Percentiles rank a stretch among this genome's conserved stretches.
Evolutionary conservation across 2,329 filamentous ascomycete species (phyloP).

Genomic region (Venturia pyrina): DNA sequence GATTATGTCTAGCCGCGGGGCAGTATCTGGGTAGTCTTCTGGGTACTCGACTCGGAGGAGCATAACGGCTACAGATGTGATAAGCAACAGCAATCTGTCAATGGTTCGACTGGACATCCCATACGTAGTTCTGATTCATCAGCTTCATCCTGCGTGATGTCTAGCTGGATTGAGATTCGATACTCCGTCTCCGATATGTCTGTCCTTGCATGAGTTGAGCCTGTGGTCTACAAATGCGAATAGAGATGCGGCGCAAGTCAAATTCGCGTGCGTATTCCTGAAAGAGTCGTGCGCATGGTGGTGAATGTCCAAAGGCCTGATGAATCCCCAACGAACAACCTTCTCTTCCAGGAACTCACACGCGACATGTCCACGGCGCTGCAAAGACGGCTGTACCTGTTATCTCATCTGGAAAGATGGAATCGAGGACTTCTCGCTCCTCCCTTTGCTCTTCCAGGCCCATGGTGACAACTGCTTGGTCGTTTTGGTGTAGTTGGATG

Average conservation of each 20-base stretch:
- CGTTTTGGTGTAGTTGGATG: not conserved
- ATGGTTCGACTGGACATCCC: slow-evolving; percentile 13
- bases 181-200: slow-evolving; percentile 87
- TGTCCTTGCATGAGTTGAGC: slow-evolving; percentile 26
- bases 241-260: not conserved
- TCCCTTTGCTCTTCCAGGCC: slow-evolving; percentile 77
- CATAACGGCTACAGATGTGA: slow-evolving; percentile 46
- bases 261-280: not conserved
- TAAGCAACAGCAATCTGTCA: not conserved
- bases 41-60: slow-evolving; percentile 81
- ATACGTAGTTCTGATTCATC: slow-evolving; percentile 51
- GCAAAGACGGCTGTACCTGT: slow-evolving; percentile 48
- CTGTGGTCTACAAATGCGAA: not conserved
- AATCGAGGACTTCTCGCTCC: slow-evolving; percentile 94
- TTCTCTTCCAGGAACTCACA: not conserved
- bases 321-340: not conserved
- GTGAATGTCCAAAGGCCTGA: not conserved
- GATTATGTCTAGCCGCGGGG: slow-evolving; percentile 71
- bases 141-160: slow-evolving; percentile 55
- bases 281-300: not conserved
- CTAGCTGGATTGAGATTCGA: slow-evolving; percentile 75
- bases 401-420: slow-evolving; percentile 97
- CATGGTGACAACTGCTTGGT: slow-evolving; percentile 24
- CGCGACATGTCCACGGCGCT: not conserved
- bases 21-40: slow-evolving; percentile 79